Evolutionary conservation across 805 yeast species (phyloP).

Genomic region (Schwanniomyces sp.): DNA sequence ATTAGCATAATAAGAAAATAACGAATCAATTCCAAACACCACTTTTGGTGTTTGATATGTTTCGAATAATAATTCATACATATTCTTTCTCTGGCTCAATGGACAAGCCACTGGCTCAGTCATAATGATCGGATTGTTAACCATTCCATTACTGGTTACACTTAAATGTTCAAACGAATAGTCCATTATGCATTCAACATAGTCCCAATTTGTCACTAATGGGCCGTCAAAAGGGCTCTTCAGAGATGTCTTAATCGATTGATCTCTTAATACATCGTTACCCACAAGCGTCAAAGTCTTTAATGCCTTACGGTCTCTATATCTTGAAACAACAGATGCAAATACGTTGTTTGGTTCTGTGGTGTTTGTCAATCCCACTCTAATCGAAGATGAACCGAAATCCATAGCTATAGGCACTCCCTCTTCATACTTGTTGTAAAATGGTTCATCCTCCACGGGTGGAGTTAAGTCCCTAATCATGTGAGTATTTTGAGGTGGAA

Average conservation of each 20-base stretch:
- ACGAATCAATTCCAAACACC: conserved; percentile 77
- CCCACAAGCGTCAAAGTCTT: conserved; percentile 74
- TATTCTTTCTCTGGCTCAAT: conserved; percentile 62
- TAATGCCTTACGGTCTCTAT: conserved; percentile 72
- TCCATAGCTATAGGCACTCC: conserved; percentile 85
- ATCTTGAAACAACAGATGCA: conserved; percentile 68
- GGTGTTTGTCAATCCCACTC: conserved; percentile 57
- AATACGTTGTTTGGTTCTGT: conserved; percentile 59
- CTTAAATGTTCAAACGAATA: conserved; percentile 80
- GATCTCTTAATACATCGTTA: conserved; percentile 73
- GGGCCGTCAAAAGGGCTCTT: conserved; percentile 87
- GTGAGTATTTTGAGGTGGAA: conserved; percentile 44
- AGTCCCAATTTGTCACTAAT: conserved; percentile 89
- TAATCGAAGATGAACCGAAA: conserved; percentile 64
- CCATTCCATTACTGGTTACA: conserved; percentile 49
- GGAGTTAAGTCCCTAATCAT: conserved; percentile 41
- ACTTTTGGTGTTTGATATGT: conserved; percentile 73
- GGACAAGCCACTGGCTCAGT: conserved; percentile 78
- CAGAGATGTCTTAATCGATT: conserved; percentile 63
- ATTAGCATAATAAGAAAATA: conserved; percentile 75
- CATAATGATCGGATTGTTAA: conserved; percentile 78
- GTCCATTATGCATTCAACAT: conserved; percentile 77
- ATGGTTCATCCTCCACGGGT: conserved; percentile 44
- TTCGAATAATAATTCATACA: conserved; percentile 86
- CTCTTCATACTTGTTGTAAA: conserved; percentile 45